Evolutionary conservation across 164 flowering plant species (phyloP), one percentile per base, ranked within the genome.

Genomic region (Tetrastigma voinierianum): DNA sequence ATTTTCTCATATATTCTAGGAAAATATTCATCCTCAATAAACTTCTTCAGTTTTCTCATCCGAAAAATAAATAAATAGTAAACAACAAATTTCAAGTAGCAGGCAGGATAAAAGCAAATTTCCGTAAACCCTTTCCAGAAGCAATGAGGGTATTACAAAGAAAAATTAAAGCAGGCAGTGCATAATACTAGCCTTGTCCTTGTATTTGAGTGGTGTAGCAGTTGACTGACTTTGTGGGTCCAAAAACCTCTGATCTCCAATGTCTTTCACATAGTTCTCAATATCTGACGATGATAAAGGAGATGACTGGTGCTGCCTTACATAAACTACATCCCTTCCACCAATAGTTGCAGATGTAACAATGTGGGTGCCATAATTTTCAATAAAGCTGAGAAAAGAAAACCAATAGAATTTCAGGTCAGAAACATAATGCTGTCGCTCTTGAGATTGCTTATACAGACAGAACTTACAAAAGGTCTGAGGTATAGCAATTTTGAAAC

Each of bases 321-420:
- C n/a, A n/a, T 95, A 95, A 67, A 92, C 91, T 15, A 88, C 89
- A 74, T 95, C 99, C 79, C 97, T 81, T 72, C 99, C 99, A 64
- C 99, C 99, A 68, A 95, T 78, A 21, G 99, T 92, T 62, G 81
- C 89, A 62, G 99, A 95, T 20, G n/a, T n/a, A 54, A 95, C 84
- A 49, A 95, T 78, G 82, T 95, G 98, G 11, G 99, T 95, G 47
- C 99, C 99, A 76, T 72, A 95, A 80, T 83, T 92, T 78, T 95
- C 99, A 76, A 95, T 95, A 62, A 95, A 95, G 81, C 99, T 95
- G 96, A 44, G 70, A 74, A 56, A 44, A 43, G 60, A 59, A 79
- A 23, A 23, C 56, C 51, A 62, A 10, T 18, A 19, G 8, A 66
- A 56, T 16, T 46, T 12, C 32, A 67, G 25, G 43, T 67, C 43